Evolutionary conservation across 1,139 yeast species (phyloP).

Genomic region (Saccharomyces hybrid): DNA sequence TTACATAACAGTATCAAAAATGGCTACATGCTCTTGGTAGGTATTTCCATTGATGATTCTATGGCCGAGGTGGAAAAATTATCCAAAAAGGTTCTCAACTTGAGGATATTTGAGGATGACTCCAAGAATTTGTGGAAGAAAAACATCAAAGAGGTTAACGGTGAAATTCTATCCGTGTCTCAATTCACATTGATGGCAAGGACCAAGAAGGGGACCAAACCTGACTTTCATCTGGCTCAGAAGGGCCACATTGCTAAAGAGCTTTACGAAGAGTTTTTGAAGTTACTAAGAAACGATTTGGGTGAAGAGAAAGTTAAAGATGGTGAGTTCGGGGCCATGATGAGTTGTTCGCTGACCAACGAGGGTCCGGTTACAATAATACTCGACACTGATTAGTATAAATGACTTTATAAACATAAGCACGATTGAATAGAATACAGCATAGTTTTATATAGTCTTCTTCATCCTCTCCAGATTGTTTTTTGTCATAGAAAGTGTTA

Average conservation of each 20-base stretch:
- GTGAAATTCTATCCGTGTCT: conserved; percentile 63
- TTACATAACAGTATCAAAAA: conserved; percentile 42
- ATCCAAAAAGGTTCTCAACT: conserved; percentile 53
- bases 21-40: conserved; percentile 78
- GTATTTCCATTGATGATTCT: conserved; percentile 72
- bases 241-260: conserved; percentile 66
- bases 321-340: conserved; percentile 94
- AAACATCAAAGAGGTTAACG: conserved; percentile 42
- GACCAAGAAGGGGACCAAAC: conserved; percentile 82
- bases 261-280: conserved; percentile 57
- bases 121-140: conserved; percentile 53
- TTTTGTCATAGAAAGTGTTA: too few relatives aligned
- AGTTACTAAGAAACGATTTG: conserved; percentile 41
- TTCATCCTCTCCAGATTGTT: too few relatives aligned
- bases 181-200: conserved; percentile 85
- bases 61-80: conserved; percentile 59
- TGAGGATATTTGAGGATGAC: conserved; percentile 62
- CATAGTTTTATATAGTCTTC: too few relatives aligned
- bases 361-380: conserved; percentile 46
- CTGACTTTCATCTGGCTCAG: conserved; percentile 87
- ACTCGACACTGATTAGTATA: conserved; percentile 31
- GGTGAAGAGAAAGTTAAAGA: conserved; percentile 65
- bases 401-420: not conserved
- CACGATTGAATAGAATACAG: not conserved
- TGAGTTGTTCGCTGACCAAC: conserved; percentile 80